phyloP scores from a whole-genome alignment of 2,329 filamentous ascomycete species.

The Huntiella abstrusa region DNA sequence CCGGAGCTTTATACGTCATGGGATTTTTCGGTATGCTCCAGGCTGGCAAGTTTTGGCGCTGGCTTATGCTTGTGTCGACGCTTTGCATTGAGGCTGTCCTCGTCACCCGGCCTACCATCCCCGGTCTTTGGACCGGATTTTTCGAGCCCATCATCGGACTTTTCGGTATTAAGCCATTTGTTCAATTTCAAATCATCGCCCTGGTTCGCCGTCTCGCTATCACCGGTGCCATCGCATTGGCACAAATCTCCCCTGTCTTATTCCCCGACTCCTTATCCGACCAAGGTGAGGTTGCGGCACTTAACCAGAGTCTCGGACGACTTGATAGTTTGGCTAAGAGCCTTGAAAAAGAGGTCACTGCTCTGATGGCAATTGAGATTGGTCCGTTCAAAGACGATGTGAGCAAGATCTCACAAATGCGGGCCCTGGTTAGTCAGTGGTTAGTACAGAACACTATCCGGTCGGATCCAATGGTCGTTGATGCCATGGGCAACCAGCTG shows the following conservation, averaged over 20 bases:
- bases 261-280: conserved; percentile 16
- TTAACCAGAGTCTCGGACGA: conserved; percentile 45
- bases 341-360: conserved; percentile 48
- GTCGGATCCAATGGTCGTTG: conserved; percentile 61
- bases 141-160: conserved; percentile 27
- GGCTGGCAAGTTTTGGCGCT: conserved; percentile 47
- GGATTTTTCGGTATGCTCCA: conserved; percentile 48
- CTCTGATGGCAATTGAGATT: conserved; percentile 60
- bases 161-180: conserved; percentile 37
- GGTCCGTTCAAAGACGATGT: conserved; percentile 63
- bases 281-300: conserved; percentile 26
- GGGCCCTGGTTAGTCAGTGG: conserved; percentile 64
- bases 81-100: conserved; percentile 37
- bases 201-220: conserved; percentile 60
- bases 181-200: conserved; percentile 70
- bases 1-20: conserved; percentile 39
- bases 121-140: conserved; percentile 23
- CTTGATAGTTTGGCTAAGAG: conserved; percentile 40
- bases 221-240: conserved; percentile 66
- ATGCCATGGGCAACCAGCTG: conserved; percentile 53
- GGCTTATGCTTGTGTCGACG: conserved; percentile 35
- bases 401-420: conserved; percentile 31
- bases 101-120: conserved; percentile 35
- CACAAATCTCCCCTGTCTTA: conserved; percentile 57
- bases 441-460: conserved; percentile 72